Percentiles rank a stretch among this genome's conserved stretches.
These are phyloP conservation scores for Candida morakotiae DNA, from an alignment of 805 yeast genomes.

Conservation along the genomic window DNA sequence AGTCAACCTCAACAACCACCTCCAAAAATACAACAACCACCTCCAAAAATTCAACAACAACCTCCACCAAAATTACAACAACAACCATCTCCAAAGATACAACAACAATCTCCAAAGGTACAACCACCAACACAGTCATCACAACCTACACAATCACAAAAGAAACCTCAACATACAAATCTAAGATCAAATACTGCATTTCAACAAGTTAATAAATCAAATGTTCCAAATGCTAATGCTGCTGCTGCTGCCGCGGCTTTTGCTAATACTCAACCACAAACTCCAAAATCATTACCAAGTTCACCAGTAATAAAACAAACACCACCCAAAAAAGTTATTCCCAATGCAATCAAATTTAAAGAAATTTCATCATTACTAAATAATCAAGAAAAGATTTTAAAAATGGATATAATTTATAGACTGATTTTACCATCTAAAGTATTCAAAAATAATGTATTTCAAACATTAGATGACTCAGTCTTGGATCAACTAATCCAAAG, in stretches of 20 bases:
- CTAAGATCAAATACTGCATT: conserved; percentile 7
- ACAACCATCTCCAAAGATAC: background rate
- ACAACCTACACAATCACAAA: background rate
- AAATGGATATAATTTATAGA: conserved; percentile 35
- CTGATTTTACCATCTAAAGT: conserved; percentile 28
- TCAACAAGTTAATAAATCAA: conserved; percentile 3
- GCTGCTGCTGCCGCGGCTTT: conserved; percentile 10
- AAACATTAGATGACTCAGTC: conserved; percentile 23
- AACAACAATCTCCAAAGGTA: background rate
- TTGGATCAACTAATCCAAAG: conserved; percentile 29
- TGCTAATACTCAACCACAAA: conserved; percentile 2
- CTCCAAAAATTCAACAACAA: background rate
- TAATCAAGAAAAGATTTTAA: conserved; percentile 35
- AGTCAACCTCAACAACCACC: background rate
- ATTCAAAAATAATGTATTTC: conserved; percentile 13
- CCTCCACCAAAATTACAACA: background rate
- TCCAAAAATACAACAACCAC: background rate
- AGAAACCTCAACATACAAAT: conserved; percentile 1
- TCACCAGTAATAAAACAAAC: background rate
- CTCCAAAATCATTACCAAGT: conserved; percentile 5
- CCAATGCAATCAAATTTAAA: conserved; percentile 21
- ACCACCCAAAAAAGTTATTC: conserved; percentile 8
- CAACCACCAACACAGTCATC: background rate
- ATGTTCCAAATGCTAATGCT: conserved; percentile 6
- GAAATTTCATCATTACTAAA: conserved; percentile 30